phyloP scores from a whole-genome alignment of 768 basidiomycete species.

The Trametopsis cervina region DNA sequence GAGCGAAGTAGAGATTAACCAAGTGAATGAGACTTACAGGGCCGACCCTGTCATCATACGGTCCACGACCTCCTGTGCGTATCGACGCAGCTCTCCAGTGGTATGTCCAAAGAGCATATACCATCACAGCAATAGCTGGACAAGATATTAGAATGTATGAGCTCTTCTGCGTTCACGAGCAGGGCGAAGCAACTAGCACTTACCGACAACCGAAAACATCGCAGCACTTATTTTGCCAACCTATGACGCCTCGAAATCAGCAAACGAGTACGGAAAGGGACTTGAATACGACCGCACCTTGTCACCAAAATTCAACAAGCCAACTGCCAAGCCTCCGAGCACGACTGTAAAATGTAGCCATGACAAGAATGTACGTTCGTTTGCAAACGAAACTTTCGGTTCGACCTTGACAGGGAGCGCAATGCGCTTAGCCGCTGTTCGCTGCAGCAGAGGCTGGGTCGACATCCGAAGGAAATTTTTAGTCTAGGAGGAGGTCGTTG shows the following conservation, averaged over 20 bases:
- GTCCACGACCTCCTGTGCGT: conserved; percentile 82
- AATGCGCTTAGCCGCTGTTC: conserved; percentile 90
- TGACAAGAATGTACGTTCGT: conserved; percentile 93
- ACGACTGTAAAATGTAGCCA: conserved; percentile 99
- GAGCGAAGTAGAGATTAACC: conserved; percentile 6
- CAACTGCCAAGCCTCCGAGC: conserved; percentile 92
- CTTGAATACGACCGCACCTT: conserved; percentile 42
- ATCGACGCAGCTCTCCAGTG: conserved; percentile 96
- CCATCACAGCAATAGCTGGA: conserved; percentile 92
- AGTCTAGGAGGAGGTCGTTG: conserved; percentile 1
- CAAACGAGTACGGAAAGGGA: no score
- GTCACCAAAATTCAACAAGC: conserved; percentile 96
- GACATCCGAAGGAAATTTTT: conserved; percentile 76
- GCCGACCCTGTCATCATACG: conserved; percentile 94
- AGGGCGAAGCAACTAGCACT: no score
- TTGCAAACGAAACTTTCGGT: conserved; percentile 92
- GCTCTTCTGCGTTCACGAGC: no score
- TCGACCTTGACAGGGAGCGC: conserved; percentile 93
- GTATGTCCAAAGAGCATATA: conserved; percentile 91
- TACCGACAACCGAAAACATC: conserved; percentile 93
- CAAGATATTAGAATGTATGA: background rate
- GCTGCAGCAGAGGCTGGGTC: conserved; percentile 93
- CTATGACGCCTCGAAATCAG: no score
- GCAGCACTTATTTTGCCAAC: conserved; percentile 94
- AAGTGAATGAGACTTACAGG: conserved; percentile 56